A percentile compares a stretch with the other conserved stretches of the same genome.
Conservation (phyloP, 2,329 filamentous ascomycete species). For the Stachybotrys elegans region DNA sequence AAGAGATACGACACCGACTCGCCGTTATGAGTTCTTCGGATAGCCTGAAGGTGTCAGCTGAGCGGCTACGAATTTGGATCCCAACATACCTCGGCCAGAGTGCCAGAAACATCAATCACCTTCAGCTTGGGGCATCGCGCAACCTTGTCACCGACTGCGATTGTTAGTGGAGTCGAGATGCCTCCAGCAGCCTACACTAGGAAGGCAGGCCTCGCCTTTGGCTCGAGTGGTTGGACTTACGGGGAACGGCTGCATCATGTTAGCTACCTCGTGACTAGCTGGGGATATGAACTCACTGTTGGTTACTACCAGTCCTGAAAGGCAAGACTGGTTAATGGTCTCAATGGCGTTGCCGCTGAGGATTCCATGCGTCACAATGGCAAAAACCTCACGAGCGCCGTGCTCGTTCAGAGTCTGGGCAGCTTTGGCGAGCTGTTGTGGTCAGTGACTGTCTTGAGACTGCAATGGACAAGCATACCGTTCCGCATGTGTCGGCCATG, state of each 20-base stretch:
- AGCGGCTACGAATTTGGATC: too few species aligned
- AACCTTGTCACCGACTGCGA: conserved; percentile 65
- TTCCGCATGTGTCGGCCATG: conserved; percentile 96
- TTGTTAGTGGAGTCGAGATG: too few species aligned
- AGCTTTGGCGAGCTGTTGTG: conserved; percentile 60
- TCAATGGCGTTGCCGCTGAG: conserved; percentile 84
- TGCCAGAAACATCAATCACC: conserved; percentile 88
- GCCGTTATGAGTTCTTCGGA: conserved; percentile 63
- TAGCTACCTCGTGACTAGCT: conserved; percentile 12
- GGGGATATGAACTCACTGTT: conserved; percentile 55
- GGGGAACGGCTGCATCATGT: conserved; percentile 28
- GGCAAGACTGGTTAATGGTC: conserved; percentile 71
- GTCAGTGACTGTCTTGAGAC: conserved; percentile 7
- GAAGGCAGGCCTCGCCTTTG: too few species aligned
- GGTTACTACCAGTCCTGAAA: conserved; percentile 79
- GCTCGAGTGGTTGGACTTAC: conserved; percentile 12
- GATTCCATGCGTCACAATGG: conserved; percentile 93
- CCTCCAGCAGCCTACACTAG: too few species aligned
- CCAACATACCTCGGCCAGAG: conserved; percentile 55
- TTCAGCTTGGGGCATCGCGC: conserved; percentile 73
- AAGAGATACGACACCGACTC: conserved; percentile 63
- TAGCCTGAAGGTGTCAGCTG: conserved; percentile 54
- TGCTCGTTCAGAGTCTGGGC: conserved; percentile 84
- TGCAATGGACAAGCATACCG: conserved; percentile 34
- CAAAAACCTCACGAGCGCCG: conserved; percentile 81